phyloP scores from a whole-genome alignment of 352 stramenopile genomes.

The Phytophthora colocasiae region DNA sequence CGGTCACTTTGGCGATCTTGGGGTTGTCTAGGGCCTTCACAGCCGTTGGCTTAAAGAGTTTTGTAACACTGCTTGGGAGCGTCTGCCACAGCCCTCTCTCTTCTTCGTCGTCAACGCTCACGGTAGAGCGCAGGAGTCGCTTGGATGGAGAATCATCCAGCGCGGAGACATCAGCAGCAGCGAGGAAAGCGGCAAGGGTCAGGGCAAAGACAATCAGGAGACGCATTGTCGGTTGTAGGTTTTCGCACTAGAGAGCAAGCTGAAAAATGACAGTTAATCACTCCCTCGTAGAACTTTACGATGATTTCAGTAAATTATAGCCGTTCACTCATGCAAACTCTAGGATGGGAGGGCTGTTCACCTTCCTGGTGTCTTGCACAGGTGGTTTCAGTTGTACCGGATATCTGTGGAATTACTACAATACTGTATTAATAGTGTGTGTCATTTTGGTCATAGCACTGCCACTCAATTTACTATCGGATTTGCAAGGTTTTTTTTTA shows the following conservation, averaged over 20 bases:
- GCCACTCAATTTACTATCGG: no score
- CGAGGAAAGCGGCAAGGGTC: not conserved
- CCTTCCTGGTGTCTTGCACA: conserved; percentile 3
- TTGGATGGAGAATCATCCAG: not conserved
- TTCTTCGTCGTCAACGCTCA: not conserved
- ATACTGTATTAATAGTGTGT: no score
- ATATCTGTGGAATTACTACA: no score
- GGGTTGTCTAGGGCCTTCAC: no score
- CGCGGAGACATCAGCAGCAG: not conserved
- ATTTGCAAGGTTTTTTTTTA: no score
- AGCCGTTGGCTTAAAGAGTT: no score
- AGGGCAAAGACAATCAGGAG: not conserved
- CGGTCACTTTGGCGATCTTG: not conserved
- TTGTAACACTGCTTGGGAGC: no score
- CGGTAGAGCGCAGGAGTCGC: conserved; percentile 1
- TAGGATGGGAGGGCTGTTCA: not conserved
- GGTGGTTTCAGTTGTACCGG: not conserved
- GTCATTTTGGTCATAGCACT: no score
- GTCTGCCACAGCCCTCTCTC: no score
- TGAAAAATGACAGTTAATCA: not conserved
- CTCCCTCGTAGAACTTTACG: no score
- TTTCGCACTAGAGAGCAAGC: not conserved
- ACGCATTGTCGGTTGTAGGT: not conserved
- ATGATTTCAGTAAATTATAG: no score
- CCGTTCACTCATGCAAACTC: no score